A percentile compares a stretch with the other conserved stretches of the same genome.
phyloP scores from a whole-genome alignment of 768 basidiomycete species.

The Boletus rex-veris region DNA sequence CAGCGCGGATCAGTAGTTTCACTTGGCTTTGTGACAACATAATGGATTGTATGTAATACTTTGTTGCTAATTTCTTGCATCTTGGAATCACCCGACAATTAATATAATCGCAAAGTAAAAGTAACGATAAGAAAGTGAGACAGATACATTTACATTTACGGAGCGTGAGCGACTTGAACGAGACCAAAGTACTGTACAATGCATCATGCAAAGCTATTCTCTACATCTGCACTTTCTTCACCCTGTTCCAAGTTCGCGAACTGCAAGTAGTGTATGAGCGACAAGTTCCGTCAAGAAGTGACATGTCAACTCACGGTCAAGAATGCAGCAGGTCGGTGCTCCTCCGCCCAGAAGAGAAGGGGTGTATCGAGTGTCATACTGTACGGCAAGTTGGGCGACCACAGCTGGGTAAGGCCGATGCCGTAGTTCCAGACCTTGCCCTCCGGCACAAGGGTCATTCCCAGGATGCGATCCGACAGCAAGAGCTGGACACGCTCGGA shows the following conservation, averaged over 20 bases:
- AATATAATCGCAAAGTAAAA: background rate
- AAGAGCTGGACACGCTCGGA: constrained; percentile 92
- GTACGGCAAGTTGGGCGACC: constrained; percentile 79
- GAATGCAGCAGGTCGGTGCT: constrained; percentile 93
- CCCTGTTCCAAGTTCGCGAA: constrained; percentile 89
- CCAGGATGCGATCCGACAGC: constrained; percentile 91
- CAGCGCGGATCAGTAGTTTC: constrained; percentile 53
- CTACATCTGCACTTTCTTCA: constrained; percentile 93
- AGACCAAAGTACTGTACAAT: constrained; percentile 7
- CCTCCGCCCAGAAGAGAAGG: constrained; percentile 92
- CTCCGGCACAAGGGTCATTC: constrained; percentile 92
- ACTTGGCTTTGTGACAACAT: constrained; percentile 46
- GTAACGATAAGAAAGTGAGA: background rate
- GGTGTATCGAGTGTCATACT: constrained; percentile 90
- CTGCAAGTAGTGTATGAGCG: constrained; percentile 34
- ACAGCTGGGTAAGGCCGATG: constrained; percentile 87
- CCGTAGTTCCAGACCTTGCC: constrained; percentile 98
- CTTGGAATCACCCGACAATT: background rate
- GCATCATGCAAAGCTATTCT: constrained; percentile 85
- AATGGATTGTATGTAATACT: constrained; percentile 24
- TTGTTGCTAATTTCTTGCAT: constrained; percentile 15
- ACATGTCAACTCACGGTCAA: constrained; percentile 59
- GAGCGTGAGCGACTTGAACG: background rate
- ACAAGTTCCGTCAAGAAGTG: background rate
- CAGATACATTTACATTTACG: constrained; percentile 21